These are phyloP conservation scores for Vitellaria paradoxa DNA, from an alignment of 179 eudicot species.

Conservation along the genomic window DNA sequence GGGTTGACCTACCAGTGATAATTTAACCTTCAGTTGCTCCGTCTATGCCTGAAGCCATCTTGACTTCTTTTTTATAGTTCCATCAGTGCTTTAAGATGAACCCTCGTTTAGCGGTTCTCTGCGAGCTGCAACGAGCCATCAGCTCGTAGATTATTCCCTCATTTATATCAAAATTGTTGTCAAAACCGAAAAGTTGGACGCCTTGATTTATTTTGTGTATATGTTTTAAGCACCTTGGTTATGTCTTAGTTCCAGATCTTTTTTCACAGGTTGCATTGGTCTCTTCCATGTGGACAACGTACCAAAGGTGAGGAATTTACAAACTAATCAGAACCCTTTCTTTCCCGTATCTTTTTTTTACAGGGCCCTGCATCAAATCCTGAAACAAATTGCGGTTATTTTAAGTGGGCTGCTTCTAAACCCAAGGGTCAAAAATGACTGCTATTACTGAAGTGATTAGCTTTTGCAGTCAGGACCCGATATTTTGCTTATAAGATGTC, in stretches of 20 bases:
- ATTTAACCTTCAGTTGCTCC: background rate
- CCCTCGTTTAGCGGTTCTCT: background rate
- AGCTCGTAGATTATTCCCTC: background rate
- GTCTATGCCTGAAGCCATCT: background rate
- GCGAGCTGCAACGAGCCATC: background rate
- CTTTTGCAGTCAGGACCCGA: background rate
- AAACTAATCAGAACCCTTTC: background rate
- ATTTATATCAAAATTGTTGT: background rate
- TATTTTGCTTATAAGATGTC: background rate
- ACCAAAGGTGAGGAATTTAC: too few relatives aligned
- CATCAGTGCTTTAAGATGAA: background rate
- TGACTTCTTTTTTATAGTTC: background rate
- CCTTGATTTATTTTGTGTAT: background rate
- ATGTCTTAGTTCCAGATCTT: background rate
- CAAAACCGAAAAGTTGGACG: background rate
- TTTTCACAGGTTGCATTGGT: background rate
- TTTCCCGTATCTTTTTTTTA: conserved; percentile 3
- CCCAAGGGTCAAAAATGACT: conserved; percentile 44
- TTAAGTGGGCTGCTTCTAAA: conserved; percentile 82
- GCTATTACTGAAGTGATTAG: background rate
- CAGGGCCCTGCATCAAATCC: conserved; percentile 98
- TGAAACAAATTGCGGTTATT: conserved; percentile 88
- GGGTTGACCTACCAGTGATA: background rate
- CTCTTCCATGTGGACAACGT: background rate
- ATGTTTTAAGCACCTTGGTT: background rate